phyloP scores from a whole-genome alignment of 192 early-diverging fungal genomes.

The Gryganskiella cystojenkinii region DNA sequence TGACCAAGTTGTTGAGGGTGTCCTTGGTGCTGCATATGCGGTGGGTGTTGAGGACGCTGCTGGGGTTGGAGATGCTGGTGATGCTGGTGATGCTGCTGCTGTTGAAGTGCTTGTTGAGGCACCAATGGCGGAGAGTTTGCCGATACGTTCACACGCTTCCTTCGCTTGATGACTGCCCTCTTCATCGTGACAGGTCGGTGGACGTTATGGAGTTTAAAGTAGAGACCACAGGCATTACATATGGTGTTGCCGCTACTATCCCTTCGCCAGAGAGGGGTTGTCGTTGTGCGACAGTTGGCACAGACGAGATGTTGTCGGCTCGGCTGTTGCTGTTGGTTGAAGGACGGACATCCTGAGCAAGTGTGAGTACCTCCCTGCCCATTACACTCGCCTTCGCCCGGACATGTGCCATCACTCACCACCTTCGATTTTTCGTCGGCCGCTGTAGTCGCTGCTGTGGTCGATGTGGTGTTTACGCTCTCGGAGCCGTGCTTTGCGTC shows the following conservation, averaged over 20 bases:
- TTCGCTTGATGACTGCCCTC: conserved; percentile 77
- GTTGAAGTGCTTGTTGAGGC: conserved; percentile 19
- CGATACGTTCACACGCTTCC: conserved; percentile 66
- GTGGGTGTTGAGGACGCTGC: conserved; percentile 17
- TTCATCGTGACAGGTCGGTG: conserved; percentile 87
- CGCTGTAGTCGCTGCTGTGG: conserved; percentile 8
- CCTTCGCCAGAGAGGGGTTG: conserved; percentile 84
- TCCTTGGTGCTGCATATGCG: conserved; percentile 6
- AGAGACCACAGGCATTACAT: conserved; percentile 91
- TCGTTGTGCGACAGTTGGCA: conserved; percentile 80
- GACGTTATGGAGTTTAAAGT: conserved; percentile 88
- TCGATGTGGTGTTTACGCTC: conserved; percentile 3
- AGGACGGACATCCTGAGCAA: conserved; percentile 78
- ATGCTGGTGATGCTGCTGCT: conserved; percentile 21
- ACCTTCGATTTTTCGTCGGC: background rate
- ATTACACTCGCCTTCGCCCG: conserved; percentile 81
- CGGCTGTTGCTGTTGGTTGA: conserved; percentile 70
- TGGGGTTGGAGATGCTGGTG: conserved; percentile 18
- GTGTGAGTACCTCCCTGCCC: conserved; percentile 74
- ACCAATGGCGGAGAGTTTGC: conserved; percentile 38
- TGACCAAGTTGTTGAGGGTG: conserved; percentile 12
- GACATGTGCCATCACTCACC: conserved; percentile 56
- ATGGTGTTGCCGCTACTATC: conserved; percentile 79
- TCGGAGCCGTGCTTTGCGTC: conserved; percentile 1
- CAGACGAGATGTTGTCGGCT: conserved; percentile 68